These are phyloP conservation scores for Phytomonas sp. DNA, from an alignment of 208 protist genomes.

Conservation along the genomic window DNA sequence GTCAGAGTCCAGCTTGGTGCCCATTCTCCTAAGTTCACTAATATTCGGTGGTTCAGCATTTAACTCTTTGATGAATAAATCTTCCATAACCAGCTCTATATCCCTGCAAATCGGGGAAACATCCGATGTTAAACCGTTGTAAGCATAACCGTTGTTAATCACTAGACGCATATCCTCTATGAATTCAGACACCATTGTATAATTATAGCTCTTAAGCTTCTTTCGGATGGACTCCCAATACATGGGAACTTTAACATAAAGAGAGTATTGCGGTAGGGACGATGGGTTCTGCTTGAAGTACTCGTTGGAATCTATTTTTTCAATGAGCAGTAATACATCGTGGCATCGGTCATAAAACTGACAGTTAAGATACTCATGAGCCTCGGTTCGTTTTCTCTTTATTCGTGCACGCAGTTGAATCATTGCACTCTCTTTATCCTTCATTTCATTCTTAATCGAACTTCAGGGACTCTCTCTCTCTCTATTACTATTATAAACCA, in stretches of 20 bases:
- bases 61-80: conserved; percentile 68
- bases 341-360: conserved; percentile 59
- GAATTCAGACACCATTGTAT: conserved; percentile 43
- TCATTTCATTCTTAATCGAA: neutral
- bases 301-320: conserved; percentile 25
- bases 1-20: conserved; percentile 16
- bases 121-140: conserved; percentile 45
- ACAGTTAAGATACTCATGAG: conserved; percentile 40
- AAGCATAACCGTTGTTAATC: conserved; percentile 74
- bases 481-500: neutral
- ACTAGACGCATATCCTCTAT: conserved; percentile 77
- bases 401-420: conserved; percentile 33
- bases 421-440: neutral
- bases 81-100: conserved; percentile 74
- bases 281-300: conserved; percentile 52
- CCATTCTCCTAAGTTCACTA: conserved; percentile 30
- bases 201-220: conserved; percentile 60
- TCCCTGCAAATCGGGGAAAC: conserved; percentile 32
- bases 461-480: neutral
- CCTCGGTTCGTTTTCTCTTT: conserved; percentile 42
- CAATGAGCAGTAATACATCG: conserved; percentile 24
- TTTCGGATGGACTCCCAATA: conserved; percentile 52
- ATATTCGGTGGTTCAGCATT: conserved; percentile 29
- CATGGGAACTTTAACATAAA: conserved; percentile 43
- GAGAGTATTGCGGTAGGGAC: conserved; percentile 35